A percentile compares a stretch with the other conserved stretches of the same genome.
Conservation (phyloP, 1,139 yeast genomes). For the Sugiyamaella sp. region DNA sequence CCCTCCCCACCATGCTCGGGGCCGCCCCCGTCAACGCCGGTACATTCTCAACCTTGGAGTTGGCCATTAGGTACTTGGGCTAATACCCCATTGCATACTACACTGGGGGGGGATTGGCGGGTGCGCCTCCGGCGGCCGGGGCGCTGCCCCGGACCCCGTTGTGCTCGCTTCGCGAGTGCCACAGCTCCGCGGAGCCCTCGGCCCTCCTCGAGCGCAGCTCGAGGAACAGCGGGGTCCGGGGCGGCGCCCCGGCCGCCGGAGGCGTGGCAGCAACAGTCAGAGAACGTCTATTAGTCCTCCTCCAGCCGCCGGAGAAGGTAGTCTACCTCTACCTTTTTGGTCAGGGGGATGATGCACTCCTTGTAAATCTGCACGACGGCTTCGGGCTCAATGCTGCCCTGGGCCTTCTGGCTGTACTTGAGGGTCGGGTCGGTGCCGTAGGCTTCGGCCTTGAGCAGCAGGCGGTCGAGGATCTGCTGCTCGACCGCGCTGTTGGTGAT, state of each 20-base stretch:
- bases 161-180: too few relatives aligned
- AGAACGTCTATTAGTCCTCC: slow-evolving; percentile 39
- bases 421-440: slow-evolving; percentile 89
- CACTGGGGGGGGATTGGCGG: background rate
- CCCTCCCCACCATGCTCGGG: slow-evolving; percentile 82
- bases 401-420: slow-evolving; percentile 65
- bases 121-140: background rate
- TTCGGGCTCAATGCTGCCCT: slow-evolving; percentile 80
- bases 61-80: slow-evolving; percentile 55
- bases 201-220: background rate
- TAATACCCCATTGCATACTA: slow-evolving; percentile 13
- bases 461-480: slow-evolving; percentile 74
- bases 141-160: too few relatives aligned
- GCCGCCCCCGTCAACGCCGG: slow-evolving; percentile 99
- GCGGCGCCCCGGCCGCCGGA: background rate
- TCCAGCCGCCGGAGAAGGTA: slow-evolving; percentile 83
- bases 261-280: background rate
- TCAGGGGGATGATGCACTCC: slow-evolving; percentile 87
- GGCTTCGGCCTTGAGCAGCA: slow-evolving; percentile 75
- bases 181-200: too few relatives aligned
- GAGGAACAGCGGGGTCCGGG: background rate
- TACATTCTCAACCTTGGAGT: slow-evolving; percentile 88
- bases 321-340: slow-evolving; percentile 93
- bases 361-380: slow-evolving; percentile 79
- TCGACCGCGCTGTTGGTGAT: slow-evolving; percentile 91